Conservation (phyloP, 139 green algal species). For the Zygnema circumcarinatum region DNA sequence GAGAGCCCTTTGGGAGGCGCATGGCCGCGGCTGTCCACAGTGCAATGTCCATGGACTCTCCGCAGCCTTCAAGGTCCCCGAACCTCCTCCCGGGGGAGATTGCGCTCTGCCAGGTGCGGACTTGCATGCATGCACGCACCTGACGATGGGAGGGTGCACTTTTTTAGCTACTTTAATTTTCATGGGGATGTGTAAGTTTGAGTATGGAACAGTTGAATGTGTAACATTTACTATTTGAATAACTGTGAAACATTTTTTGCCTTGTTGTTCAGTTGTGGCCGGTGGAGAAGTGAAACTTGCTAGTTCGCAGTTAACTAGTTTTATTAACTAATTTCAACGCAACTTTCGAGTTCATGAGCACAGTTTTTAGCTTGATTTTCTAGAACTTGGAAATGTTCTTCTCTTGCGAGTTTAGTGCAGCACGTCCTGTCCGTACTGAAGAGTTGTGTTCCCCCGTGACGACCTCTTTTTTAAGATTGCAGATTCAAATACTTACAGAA, state of each 20-base stretch:
- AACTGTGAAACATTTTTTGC: not conserved
- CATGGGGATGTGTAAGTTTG: not conserved
- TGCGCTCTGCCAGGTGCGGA: not conserved
- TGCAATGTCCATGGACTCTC: not conserved
- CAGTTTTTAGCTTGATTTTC: too few species aligned
- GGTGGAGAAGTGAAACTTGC: not conserved
- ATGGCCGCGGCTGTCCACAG: not conserved
- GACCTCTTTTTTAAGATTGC: too few species aligned
- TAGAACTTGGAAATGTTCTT: too few species aligned
- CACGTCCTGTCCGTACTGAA: too few species aligned
- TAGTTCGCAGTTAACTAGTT: not conserved
- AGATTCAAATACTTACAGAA: too few species aligned
- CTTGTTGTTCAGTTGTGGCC: too few species aligned
- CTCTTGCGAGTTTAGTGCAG: too few species aligned
- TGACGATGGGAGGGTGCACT: not conserved
- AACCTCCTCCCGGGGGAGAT: not conserved
- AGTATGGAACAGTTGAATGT: not conserved
- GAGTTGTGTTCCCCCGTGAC: too few species aligned
- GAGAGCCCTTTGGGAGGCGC: not conserved
- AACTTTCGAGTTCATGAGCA: too few species aligned
- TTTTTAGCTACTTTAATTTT: not conserved
- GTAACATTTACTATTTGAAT: not conserved
- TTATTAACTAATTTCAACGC: not conserved
- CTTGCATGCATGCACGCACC: not conserved
- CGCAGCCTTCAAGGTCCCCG: not conserved